These are phyloP conservation scores for Salix caprea DNA, from an alignment of 345 rosid species.

Conservation along the genomic window DNA sequence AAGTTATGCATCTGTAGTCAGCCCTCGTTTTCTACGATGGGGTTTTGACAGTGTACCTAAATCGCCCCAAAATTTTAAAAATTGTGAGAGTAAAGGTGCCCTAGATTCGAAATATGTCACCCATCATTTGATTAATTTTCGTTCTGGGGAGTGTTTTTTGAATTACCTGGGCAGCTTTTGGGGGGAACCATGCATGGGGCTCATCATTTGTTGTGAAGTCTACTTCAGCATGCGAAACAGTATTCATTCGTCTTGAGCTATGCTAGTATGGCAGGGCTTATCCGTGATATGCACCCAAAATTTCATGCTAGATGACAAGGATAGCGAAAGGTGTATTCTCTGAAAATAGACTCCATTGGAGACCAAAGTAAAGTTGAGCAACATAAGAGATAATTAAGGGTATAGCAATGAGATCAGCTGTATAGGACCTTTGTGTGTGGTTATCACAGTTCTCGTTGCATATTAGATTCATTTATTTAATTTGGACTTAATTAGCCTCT, in stretches of 20 bases:
- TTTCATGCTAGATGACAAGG: background rate
- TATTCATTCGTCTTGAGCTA: background rate
- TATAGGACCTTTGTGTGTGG: background rate
- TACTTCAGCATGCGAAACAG: background rate
- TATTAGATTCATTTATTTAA: background rate
- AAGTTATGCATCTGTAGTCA: background rate
- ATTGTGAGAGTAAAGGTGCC: background rate
- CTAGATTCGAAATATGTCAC: constrained; percentile 12
- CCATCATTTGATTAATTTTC: background rate
- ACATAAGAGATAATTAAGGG: background rate
- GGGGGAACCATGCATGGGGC: background rate
- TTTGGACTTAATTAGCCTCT: background rate
- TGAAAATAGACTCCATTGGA: background rate
- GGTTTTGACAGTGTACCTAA: background rate
- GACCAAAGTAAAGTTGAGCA: background rate
- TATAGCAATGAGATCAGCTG: too few species aligned
- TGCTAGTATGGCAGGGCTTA: background rate
- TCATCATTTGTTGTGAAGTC: constrained; percentile 4
- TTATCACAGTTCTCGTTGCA: background rate
- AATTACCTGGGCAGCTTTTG: background rate
- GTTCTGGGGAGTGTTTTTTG: background rate
- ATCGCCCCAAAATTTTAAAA: background rate
- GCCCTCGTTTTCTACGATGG: constrained; percentile 9
- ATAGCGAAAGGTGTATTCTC: background rate
- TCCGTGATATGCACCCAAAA: background rate